These are phyloP conservation scores for Papiliotrema laurentii DNA, from an alignment of 1,284 basidiomycete genomes.

Conservation along the genomic window DNA sequence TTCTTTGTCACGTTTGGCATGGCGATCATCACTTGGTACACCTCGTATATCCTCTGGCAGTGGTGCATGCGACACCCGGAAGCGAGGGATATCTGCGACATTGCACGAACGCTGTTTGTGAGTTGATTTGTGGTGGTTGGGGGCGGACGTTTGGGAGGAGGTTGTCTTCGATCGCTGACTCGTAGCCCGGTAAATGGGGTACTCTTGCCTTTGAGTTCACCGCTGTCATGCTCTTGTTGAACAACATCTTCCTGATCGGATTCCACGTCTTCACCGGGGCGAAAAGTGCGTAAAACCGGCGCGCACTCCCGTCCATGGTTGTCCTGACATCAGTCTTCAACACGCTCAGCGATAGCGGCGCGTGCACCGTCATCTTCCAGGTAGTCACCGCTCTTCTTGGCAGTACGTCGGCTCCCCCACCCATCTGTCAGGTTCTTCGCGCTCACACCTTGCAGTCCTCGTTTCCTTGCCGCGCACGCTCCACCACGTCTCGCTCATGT, in stretches of 20 bases:
- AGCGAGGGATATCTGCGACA: conserved; percentile 61
- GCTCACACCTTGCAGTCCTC: conserved; percentile 49
- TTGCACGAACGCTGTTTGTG: conserved; percentile 54
- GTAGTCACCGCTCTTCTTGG: conserved; percentile 49
- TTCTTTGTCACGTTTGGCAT: conserved; percentile 59
- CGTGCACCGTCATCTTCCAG: conserved; percentile 58
- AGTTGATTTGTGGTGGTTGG: no score
- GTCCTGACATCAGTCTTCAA: conserved; percentile 49
- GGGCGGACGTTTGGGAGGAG: no score
- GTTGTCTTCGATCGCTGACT: no score
- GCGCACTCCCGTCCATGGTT: conserved; percentile 7
- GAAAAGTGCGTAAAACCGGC: conserved; percentile 39
- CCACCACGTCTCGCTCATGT: conserved; percentile 51
- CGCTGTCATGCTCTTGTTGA: conserved; percentile 35
- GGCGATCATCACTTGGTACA: conserved; percentile 49
- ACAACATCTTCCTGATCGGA: conserved; percentile 47
- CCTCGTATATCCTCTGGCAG: conserved; percentile 41
- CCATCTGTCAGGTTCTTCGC: conserved; percentile 8
- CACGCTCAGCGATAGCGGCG: conserved; percentile 56
- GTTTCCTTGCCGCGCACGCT: conserved; percentile 56
- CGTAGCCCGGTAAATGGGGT: conserved; percentile 1
- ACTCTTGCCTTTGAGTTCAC: conserved; percentile 35
- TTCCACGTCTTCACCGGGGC: conserved; percentile 49
- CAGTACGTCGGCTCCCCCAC: conserved; percentile 16
- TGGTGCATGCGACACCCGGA: conserved; percentile 61